Evolutionary conservation across 116 monocot species (phyloP).

Genomic region (Cymodocea nodosa): DNA sequence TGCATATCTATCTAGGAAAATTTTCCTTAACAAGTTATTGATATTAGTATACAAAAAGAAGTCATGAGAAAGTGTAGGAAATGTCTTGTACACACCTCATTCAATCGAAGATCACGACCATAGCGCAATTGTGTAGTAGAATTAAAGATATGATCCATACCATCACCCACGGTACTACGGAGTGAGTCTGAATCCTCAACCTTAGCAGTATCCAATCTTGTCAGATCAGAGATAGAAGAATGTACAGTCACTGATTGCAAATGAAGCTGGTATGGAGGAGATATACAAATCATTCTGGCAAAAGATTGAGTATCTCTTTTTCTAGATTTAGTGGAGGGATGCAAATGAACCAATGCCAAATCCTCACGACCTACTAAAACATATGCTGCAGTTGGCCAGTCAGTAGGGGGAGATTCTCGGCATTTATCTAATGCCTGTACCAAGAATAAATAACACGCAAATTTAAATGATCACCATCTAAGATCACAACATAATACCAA

Average conservation of each 20-base stretch:
- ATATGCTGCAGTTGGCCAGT: conserved; percentile 90
- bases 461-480: neutral
- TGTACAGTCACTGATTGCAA: conserved; percentile 70
- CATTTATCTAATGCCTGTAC: conserved; percentile 79
- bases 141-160: conserved; percentile 87
- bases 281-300: conserved; percentile 40
- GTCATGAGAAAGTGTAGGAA: neutral
- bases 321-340: conserved; percentile 10
- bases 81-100: conserved; percentile 45
- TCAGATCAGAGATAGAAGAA: conserved; percentile 32
- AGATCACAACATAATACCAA: too few species aligned
- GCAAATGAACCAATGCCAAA: conserved; percentile 55
- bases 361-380: conserved; percentile 88
- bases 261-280: conserved; percentile 84
- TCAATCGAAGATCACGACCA: conserved; percentile 84
- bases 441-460: neutral
- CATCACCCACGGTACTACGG: conserved; percentile 57
- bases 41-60: too few species aligned
- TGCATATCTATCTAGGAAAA: too few species aligned
- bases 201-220: conserved; percentile 26
- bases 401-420: conserved; percentile 75
- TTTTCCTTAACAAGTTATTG: too few species aligned
- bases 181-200: conserved; percentile 37
- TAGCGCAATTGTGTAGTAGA: conserved; percentile 65
- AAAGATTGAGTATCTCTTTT: conserved; percentile 23